Evolutionary conservation across 2,329 filamentous ascomycete species (phyloP).

Genomic region (Apiospora saccharicola): DNA sequence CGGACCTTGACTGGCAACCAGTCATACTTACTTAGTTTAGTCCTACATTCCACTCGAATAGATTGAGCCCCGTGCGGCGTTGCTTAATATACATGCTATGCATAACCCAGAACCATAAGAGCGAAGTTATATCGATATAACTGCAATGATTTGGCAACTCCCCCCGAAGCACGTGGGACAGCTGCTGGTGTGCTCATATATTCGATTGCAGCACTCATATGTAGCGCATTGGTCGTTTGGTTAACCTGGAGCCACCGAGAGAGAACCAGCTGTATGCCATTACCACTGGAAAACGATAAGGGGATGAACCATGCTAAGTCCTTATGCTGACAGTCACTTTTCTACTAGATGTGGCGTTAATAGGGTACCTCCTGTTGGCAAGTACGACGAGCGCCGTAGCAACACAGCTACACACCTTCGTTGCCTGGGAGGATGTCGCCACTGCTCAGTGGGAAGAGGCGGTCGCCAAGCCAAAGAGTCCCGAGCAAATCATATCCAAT

Average conservation of each 20-base stretch:
- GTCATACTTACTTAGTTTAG: no score
- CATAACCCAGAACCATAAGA: background rate
- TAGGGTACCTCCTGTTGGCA: constrained; percentile 30
- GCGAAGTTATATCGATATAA: background rate
- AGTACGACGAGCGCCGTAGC: constrained; percentile 28
- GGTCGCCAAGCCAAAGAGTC: constrained; percentile 25
- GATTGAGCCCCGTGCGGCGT: background rate
- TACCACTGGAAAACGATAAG: background rate
- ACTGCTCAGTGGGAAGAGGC: constrained; percentile 29
- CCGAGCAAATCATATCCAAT: constrained; percentile 31
- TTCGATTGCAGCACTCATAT: constrained; percentile 26
- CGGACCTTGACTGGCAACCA: background rate
- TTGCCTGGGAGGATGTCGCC: constrained; percentile 27
- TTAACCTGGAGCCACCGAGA: constrained; percentile 32
- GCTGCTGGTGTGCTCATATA: constrained; percentile 31
- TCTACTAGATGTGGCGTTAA: constrained; percentile 31
- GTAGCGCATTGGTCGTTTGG: constrained; percentile 30
- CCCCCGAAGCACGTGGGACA: constrained; percentile 27
- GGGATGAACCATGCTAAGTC: no score
- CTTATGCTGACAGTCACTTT: background rate
- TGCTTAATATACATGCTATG: background rate
- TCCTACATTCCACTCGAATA: background rate
- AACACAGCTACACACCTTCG: constrained; percentile 30
- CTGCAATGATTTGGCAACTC: constrained; percentile 27
- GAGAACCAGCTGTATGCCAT: constrained; percentile 31